Percentiles rank a stretch among this genome's conserved stretches.
Evolutionary conservation across 164 flowering plant genomes (phyloP).

Genomic region (Taxillus chinensis): DNA sequence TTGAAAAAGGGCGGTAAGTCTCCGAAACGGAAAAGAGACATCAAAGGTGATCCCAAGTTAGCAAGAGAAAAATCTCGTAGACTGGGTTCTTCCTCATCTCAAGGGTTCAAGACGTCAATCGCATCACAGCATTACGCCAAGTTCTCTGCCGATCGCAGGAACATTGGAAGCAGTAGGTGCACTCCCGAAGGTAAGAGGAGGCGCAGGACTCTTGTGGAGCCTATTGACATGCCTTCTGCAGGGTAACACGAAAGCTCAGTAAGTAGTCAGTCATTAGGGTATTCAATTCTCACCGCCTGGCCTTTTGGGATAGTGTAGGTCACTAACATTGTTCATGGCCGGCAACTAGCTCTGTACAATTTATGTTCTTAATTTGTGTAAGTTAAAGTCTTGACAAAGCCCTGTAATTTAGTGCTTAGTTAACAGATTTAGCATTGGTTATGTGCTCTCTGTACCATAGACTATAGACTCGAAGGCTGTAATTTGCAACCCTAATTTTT

Average conservation of each 20-base stretch:
- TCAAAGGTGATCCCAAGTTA: constrained; percentile 14
- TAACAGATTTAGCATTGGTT: too few relatives aligned
- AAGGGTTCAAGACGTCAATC: constrained; percentile 9
- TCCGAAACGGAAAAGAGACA: constrained; percentile 19
- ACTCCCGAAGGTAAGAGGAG: constrained; percentile 79
- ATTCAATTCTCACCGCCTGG: too few relatives aligned
- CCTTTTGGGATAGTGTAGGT: too few relatives aligned
- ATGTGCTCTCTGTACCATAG: too few relatives aligned
- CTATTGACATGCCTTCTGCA: constrained; percentile 29
- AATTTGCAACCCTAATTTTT: too few relatives aligned
- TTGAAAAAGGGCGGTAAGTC: constrained; percentile 57
- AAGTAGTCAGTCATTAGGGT: too few relatives aligned
- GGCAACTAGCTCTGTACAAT: too few relatives aligned
- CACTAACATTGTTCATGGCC: too few relatives aligned
- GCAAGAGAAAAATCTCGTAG: constrained; percentile 12
- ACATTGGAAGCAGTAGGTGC: constrained; percentile 25
- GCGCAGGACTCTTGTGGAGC: constrained; percentile 31
- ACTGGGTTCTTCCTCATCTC: constrained; percentile 11
- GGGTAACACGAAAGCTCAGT: constrained; percentile 12
- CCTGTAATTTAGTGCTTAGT: too few relatives aligned
- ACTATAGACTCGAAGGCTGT: too few relatives aligned
- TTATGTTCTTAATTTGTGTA: too few relatives aligned
- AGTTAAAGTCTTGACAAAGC: too few relatives aligned
- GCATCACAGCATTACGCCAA: constrained; percentile 24
- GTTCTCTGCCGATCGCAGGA: constrained; percentile 28